These are phyloP conservation scores for Hericium alpestre DNA, from an alignment of 768 basidiomycete species.

Conservation along the genomic window DNA sequence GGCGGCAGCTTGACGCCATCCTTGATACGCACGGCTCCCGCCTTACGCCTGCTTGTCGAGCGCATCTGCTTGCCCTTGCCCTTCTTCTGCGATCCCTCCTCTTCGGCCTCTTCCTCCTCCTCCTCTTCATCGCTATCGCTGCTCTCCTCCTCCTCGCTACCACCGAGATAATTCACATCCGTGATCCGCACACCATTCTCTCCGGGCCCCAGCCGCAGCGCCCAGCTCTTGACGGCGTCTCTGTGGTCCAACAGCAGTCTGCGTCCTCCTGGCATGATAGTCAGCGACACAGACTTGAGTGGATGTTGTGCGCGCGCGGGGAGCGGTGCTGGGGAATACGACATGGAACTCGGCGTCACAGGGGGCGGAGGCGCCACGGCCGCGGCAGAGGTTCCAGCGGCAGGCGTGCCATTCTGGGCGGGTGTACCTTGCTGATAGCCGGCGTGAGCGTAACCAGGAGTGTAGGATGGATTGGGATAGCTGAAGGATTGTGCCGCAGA, in stretches of 20 bases:
- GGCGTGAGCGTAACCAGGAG: not conserved
- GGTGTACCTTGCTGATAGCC: not conserved
- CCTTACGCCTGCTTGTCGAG: not conserved
- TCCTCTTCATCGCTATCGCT: slow-evolving; percentile 43
- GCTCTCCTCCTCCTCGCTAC: slow-evolving; percentile 54
- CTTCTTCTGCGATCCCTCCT: slow-evolving; percentile 27
- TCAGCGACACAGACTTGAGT: slow-evolving; percentile 16
- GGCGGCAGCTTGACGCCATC: slow-evolving; percentile 28
- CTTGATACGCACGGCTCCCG: slow-evolving; percentile 1
- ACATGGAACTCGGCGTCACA: not conserved
- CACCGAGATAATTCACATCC: slow-evolving; percentile 42
- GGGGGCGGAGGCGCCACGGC: not conserved
- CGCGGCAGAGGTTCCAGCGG: no score
- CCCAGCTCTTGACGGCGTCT: slow-evolving; percentile 71
- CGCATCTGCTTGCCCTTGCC: not conserved
- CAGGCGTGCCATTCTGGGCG: not conserved
- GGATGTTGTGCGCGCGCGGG: slow-evolving; percentile 10
- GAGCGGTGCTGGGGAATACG: slow-evolving; percentile 9
- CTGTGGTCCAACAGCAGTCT: slow-evolving; percentile 47
- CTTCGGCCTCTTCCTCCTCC: slow-evolving; percentile 34
- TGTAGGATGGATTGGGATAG: not conserved
- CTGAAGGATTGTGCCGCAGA: not conserved
- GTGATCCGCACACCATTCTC: slow-evolving; percentile 49
- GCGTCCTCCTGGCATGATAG: slow-evolving; percentile 43
- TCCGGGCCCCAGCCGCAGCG: slow-evolving; percentile 44